phyloP scores from a whole-genome alignment of 352 stramenopile species.

The Phytophthora ohioensis region DNA sequence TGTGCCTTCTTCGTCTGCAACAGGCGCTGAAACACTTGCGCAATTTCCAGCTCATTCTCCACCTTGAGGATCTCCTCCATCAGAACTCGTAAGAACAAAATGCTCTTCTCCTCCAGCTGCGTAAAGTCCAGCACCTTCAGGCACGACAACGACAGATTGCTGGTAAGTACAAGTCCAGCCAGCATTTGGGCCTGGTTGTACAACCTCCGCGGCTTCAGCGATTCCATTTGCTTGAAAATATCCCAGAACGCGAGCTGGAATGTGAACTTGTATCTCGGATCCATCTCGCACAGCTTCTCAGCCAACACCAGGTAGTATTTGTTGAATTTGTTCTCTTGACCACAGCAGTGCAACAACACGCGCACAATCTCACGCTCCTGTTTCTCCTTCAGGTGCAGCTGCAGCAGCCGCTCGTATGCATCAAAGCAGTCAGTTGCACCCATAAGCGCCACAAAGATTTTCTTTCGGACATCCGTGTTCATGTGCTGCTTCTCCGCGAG shows the following conservation, averaged over 20 bases:
- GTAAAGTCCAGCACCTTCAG: slow-evolving; percentile 95
- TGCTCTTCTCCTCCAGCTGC: slow-evolving; percentile 80
- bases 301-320: slow-evolving; percentile 96
- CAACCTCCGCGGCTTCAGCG: slow-evolving; percentile 84
- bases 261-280: slow-evolving; percentile 96
- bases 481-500: slow-evolving; percentile 97
- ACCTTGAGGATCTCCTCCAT: slow-evolving; percentile 78
- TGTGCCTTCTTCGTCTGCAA: slow-evolving; percentile 85
- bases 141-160: slow-evolving; percentile 79
- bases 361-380: slow-evolving; percentile 95
- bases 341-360: slow-evolving; percentile 95
- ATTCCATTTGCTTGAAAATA: slow-evolving; percentile 93
- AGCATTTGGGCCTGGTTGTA: slow-evolving; percentile 93
- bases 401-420: slow-evolving; percentile 95
- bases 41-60: slow-evolving; percentile 71
- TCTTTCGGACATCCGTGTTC: slow-evolving; percentile 96
- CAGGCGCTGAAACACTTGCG: slow-evolving; percentile 77
- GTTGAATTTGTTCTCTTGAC: slow-evolving; percentile 93
- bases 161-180: slow-evolving; percentile 74
- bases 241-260: slow-evolving; percentile 98
- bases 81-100: slow-evolving; percentile 92
- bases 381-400: slow-evolving; percentile 91
- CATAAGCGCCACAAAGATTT: slow-evolving; percentile 98
- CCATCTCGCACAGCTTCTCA: slow-evolving; percentile 94
- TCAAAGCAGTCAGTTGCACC: slow-evolving; percentile 95